A percentile compares a stretch with the other conserved stretches of the same genome.
Conservation (phyloP, 2,329 filamentous ascomycete species). For the Balansia obtecta region DNA sequence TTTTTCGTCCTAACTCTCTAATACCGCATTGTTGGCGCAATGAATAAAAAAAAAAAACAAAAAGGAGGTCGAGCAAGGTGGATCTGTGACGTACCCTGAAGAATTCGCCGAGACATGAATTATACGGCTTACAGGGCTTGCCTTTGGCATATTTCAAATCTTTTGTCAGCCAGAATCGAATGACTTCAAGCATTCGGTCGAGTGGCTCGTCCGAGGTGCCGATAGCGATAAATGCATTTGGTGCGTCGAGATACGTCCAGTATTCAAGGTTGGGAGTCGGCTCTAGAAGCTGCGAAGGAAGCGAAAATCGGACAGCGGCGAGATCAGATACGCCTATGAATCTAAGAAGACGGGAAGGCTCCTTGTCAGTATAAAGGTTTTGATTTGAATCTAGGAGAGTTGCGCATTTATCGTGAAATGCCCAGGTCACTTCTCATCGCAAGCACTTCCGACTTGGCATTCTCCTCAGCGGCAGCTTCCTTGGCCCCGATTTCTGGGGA, state of each 20-base stretch:
- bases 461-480: not conserved
- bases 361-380: slow-evolving; percentile 2
- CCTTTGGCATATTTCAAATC: slow-evolving; percentile 98
- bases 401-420: not conserved
- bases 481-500: not conserved
- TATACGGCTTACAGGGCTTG: slow-evolving; percentile 97
- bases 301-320: slow-evolving; percentile 86
- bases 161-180: slow-evolving; percentile 98
- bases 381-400: not conserved
- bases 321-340: slow-evolving; percentile 96
- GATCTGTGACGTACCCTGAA: slow-evolving; percentile 55
- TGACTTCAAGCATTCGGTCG: slow-evolving; percentile 86
- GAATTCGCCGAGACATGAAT: slow-evolving; percentile 92
- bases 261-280: slow-evolving; percentile 96
- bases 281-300: slow-evolving; percentile 90
- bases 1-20: not conserved
- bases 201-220: slow-evolving; percentile 85
- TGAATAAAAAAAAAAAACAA: not conserved
- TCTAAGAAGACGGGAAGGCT: slow-evolving; percentile 30
- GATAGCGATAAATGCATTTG: slow-evolving; percentile 72
- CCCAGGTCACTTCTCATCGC: not conserved
- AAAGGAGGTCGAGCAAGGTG: not conserved
- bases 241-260: slow-evolving; percentile 95
- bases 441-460: not conserved
- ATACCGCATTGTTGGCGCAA: slow-evolving; percentile 8